Conservation (phyloP, 2,329 filamentous ascomycete species). For the Rutstroemia sydowiana region DNA sequence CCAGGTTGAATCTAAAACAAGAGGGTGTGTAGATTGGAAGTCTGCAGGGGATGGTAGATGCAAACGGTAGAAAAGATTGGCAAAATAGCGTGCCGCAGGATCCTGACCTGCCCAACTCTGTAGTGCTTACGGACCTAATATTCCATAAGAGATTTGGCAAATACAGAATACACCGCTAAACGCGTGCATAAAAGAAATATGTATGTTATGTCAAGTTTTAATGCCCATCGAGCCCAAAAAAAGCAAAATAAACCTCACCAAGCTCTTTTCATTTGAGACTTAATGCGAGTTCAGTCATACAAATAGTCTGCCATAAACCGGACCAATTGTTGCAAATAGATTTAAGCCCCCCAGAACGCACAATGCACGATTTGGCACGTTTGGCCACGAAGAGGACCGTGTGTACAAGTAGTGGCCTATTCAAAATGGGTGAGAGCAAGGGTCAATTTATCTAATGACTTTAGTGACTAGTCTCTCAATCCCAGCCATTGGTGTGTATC, state of each 20-base stretch:
- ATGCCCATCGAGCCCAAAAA: neutral
- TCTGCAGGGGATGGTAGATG: too few relatives aligned
- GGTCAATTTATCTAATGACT: too few relatives aligned
- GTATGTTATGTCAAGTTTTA: neutral
- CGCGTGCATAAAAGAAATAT: constrained; percentile 3
- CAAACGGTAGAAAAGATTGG: too few relatives aligned
- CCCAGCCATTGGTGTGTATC: too few relatives aligned
- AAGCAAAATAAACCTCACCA: neutral
- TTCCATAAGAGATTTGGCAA: neutral
- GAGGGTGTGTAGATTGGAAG: too few relatives aligned
- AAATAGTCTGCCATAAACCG: too few relatives aligned
- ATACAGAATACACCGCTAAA: neutral
- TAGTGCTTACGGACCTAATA: neutral
- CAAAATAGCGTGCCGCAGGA: neutral
- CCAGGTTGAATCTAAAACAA: too few relatives aligned
- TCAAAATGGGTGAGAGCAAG: too few relatives aligned
- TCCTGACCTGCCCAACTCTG: neutral
- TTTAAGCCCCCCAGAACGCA: neutral
- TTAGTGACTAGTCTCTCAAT: too few relatives aligned
- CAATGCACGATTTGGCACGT: neutral
- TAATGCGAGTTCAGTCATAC: too few relatives aligned
- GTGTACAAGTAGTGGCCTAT: too few relatives aligned
- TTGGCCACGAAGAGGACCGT: too few relatives aligned
- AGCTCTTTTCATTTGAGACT: neutral
- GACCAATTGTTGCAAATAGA: neutral